Conservation (phyloP, 2,329 filamentous ascomycete genomes). For the Pestalotiopsis sp. region DNA sequence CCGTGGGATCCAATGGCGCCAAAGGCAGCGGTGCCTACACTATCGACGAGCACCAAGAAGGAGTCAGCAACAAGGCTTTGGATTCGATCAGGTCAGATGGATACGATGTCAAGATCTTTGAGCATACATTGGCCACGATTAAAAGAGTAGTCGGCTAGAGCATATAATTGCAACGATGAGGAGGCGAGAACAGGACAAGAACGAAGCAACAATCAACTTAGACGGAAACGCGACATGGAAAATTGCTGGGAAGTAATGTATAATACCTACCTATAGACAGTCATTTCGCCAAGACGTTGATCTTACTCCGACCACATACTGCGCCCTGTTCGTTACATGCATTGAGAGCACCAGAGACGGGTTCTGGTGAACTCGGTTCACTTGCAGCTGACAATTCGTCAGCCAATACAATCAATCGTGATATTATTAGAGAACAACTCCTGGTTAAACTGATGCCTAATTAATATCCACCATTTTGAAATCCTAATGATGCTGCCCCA, state of each 20-base stretch:
- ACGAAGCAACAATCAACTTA: background rate
- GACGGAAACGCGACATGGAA: fast-evolving
- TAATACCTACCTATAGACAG: background rate
- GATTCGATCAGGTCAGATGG: background rate
- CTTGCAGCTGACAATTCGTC: background rate
- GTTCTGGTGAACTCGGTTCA: background rate
- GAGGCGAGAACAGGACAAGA: background rate
- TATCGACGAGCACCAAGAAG: conserved; percentile 1
- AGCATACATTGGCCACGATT: background rate
- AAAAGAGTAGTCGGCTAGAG: background rate
- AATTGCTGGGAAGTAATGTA: background rate
- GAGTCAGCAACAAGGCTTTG: background rate
- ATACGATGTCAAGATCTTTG: background rate
- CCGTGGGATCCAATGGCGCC: background rate
- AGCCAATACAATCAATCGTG: too few relatives aligned
- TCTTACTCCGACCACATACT: background rate
- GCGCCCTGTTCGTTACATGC: too few relatives aligned
- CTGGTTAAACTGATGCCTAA: background rate
- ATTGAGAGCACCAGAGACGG: too few relatives aligned
- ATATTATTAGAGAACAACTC: background rate
- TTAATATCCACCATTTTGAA: background rate
- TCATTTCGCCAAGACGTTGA: background rate
- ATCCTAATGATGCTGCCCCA: background rate
- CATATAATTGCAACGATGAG: background rate
- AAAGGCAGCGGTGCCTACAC: conserved; percentile 2